Evolutionary conservation across 2,329 filamentous ascomycete genomes (phyloP).

Genomic region (Hymenoscyphus albidus): DNA sequence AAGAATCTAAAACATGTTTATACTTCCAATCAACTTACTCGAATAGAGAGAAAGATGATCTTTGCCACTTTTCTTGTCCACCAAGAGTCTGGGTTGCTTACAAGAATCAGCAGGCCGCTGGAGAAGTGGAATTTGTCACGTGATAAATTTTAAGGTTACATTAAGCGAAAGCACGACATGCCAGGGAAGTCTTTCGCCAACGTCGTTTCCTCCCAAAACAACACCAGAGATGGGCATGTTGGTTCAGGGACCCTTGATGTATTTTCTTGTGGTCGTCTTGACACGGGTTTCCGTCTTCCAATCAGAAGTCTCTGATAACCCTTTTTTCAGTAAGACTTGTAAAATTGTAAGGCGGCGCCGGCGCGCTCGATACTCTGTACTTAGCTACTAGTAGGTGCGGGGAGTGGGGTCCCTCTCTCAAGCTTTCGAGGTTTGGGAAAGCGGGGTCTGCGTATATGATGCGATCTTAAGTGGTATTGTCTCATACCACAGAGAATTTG

Average conservation of each 20-base stretch:
- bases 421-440: neutral
- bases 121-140: neutral
- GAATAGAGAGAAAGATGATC: no score
- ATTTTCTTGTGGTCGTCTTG: neutral
- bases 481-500: neutral
- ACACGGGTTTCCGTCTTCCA: neutral
- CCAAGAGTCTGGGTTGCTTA: no score
- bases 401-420: no score
- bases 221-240: neutral
- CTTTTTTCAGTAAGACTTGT: neutral
- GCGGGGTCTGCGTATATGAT: neutral
- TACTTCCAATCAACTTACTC: no score
- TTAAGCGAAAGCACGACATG: conserved; percentile 9
- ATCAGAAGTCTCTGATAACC: neutral
- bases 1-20: no score
- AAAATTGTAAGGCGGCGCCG: neutral
- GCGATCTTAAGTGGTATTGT: neutral
- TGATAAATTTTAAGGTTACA: neutral
- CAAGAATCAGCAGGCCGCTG: neutral
- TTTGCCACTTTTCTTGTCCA: no score
- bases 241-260: neutral
- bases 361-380: neutral
- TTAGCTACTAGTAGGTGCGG: neutral
- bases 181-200: conserved; percentile 6
- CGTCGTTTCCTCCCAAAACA: conserved; percentile 1